These are phyloP conservation scores for Saccharomyces hybrid DNA, from an alignment of 1,139 yeast species.

Conservation along the genomic window DNA sequence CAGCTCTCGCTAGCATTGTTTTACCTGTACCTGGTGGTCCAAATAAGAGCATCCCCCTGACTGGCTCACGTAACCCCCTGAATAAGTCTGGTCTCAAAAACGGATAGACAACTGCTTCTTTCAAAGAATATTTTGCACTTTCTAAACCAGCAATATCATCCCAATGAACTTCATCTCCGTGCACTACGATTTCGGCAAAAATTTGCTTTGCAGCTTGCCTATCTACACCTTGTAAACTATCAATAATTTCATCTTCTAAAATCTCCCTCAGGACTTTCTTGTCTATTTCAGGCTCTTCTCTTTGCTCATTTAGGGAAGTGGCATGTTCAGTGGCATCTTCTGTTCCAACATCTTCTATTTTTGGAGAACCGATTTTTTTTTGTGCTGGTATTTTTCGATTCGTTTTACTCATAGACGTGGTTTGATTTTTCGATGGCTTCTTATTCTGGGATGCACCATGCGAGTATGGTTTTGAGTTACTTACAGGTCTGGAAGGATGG, in stretches of 20 bases:
- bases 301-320: slow-evolving; percentile 22
- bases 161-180: slow-evolving; percentile 96
- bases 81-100: slow-evolving; percentile 89
- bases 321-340: slow-evolving; percentile 25
- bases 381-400: slow-evolving; percentile 2
- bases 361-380: slow-evolving; percentile 2
- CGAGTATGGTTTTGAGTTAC: background rate
- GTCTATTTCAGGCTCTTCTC: slow-evolving; percentile 9
- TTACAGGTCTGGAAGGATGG: background rate
- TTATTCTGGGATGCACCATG: background rate
- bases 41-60: slow-evolving; percentile 88
- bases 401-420: background rate
- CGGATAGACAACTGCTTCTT: slow-evolving; percentile 96
- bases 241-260: slow-evolving; percentile 34
- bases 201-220: slow-evolving; percentile 76
- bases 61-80: slow-evolving; percentile 88
- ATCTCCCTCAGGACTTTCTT: slow-evolving; percentile 19
- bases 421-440: background rate
- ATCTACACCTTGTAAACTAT: slow-evolving; percentile 40
- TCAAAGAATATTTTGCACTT: slow-evolving; percentile 77
- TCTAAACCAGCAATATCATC: slow-evolving; percentile 94
- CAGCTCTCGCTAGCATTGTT: slow-evolving; percentile 95
- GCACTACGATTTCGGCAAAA: slow-evolving; percentile 81
- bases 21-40: slow-evolving; percentile 99
- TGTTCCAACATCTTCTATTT: slow-evolving; percentile 3